Evolutionary conservation across 108 stramenopile genomes (phyloP), one percentile per base, ranked within the genome.

Genomic region (Skeletonema costatum): DNA sequence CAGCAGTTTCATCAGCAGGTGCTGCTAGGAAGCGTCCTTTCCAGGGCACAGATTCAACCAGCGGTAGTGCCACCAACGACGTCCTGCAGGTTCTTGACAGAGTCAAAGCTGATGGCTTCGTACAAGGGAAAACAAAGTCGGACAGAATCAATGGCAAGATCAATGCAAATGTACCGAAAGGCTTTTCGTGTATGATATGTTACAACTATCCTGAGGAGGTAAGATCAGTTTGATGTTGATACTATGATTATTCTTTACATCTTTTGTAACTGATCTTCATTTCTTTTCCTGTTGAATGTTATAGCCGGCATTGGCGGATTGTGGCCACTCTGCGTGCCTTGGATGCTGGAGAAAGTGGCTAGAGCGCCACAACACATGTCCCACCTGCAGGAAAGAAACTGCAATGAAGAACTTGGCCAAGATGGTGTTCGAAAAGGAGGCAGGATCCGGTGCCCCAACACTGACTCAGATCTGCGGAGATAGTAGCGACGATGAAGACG

Each of bases 291-390:
- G 48, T 35, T 61, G 46, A 35, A 39, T 14, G 50, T 0, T 66
- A 1, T n/a, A 90, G 78, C 86, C 86, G 25, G 81, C 86, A 60
- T 80, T 92, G 64, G 71, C 90, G 21, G 74, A 81, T 12, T 95
- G 94, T 72, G 83, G 82, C 8, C 90, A 90, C 58, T 71, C 82
- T 17, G 86, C 86, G 8, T 90, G 90, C 63, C 30, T 60, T 8
- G 33, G 48, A 31, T 91, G 88, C 50, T 95, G 94, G 94, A 59
- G 64, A 59, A 44, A 71, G 17, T 95, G 94, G 94, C 78, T 95
- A n/a, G 59, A 76, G 8, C 79, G 84, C 29, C 74, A 73, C 19
- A 48, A 60, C 25, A 87, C 88, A 12, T 95, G 94, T 67, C 88
- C 91, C 7, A 58, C 35, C 30, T 95, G 94, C 61, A 70, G 92